Conservation (phyloP, 805 yeast species). For the Candida tibetensis region DNA sequence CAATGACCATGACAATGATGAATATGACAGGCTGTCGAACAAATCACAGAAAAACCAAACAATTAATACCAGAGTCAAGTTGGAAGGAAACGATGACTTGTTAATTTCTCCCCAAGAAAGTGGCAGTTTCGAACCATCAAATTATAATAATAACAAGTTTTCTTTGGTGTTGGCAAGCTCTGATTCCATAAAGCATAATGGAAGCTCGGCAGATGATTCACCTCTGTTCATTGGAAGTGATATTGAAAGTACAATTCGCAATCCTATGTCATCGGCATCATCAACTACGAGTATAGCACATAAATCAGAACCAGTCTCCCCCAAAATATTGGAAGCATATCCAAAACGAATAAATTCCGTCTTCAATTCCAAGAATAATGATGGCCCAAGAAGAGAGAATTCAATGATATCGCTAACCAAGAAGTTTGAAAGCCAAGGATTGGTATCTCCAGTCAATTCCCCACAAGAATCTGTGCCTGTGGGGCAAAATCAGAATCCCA, state of each 20-base stretch:
- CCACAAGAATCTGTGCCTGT: background rate
- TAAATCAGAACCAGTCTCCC: slow-evolving; percentile 5
- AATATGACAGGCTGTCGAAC: background rate
- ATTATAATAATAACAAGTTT: background rate
- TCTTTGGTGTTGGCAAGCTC: background rate
- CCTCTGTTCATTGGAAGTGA: background rate
- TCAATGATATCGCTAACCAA: slow-evolving; percentile 26
- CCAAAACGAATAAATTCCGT: slow-evolving; percentile 16
- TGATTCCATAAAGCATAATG: background rate
- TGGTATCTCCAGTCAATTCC: slow-evolving; percentile 18
- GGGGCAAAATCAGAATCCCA: background rate
- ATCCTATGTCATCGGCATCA: slow-evolving; percentile 1
- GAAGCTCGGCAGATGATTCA: background rate
- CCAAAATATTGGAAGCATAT: slow-evolving; percentile 10
- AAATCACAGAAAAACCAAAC: background rate
- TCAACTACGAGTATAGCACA: slow-evolving; percentile 4
- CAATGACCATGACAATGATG: slow-evolving; percentile 8
- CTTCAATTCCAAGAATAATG: slow-evolving; percentile 6
- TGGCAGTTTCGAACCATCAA: background rate
- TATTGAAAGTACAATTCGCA: background rate
- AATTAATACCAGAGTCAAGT: background rate
- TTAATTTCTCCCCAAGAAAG: background rate
- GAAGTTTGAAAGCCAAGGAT: slow-evolving; percentile 26
- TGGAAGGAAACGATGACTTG: background rate
- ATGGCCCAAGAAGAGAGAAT: slow-evolving; percentile 5